Conservation (phyloP, 352 stramenopile genomes). For the Globisporangium emineosum region DNA sequence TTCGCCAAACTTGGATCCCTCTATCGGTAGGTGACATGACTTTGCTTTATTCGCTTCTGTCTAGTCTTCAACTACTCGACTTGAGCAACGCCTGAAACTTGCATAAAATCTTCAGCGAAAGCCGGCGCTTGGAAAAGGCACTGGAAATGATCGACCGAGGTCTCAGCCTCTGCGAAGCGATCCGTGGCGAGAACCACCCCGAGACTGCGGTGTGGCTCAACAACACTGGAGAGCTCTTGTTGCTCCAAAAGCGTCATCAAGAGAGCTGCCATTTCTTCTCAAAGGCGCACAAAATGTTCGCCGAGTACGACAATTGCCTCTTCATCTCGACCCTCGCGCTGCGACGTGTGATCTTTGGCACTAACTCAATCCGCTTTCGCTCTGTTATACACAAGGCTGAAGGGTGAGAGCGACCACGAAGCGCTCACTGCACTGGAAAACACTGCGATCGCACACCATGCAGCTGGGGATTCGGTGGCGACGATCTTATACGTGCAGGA, state of each 20-base stretch:
- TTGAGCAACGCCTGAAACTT: not conserved
- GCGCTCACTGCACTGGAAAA: constrained; percentile 44
- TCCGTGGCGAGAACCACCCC: constrained; percentile 28
- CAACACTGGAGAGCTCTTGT: constrained; percentile 35
- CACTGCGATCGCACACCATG: constrained; percentile 32
- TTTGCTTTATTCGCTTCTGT: not conserved
- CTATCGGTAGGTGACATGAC: constrained; percentile 23
- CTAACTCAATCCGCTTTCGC: not conserved
- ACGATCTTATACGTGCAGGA: constrained; percentile 31
- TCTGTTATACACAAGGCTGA: constrained; percentile 19
- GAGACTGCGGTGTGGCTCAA: constrained; percentile 50
- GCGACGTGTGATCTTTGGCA: no score
- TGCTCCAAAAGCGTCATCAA: constrained; percentile 20
- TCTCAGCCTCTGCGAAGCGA: constrained; percentile 38
- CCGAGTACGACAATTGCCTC: constrained; percentile 18
- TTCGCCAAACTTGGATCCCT: constrained; percentile 40
- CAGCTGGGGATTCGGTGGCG: constrained; percentile 4
- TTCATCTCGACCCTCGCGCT: not conserved
- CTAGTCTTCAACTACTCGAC: not conserved
- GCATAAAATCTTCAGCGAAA: constrained; percentile 14
- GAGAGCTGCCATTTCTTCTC: constrained; percentile 39
- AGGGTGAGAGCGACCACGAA: constrained; percentile 32
- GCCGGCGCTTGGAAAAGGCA: constrained; percentile 25
- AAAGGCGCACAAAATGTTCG: constrained; percentile 29
- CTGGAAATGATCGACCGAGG: constrained; percentile 36